Percentiles rank a stretch among this genome's conserved stretches.
phyloP scores from a whole-genome alignment of 2,329 filamentous ascomycete species.

The Pseudonectria foliicola region DNA sequence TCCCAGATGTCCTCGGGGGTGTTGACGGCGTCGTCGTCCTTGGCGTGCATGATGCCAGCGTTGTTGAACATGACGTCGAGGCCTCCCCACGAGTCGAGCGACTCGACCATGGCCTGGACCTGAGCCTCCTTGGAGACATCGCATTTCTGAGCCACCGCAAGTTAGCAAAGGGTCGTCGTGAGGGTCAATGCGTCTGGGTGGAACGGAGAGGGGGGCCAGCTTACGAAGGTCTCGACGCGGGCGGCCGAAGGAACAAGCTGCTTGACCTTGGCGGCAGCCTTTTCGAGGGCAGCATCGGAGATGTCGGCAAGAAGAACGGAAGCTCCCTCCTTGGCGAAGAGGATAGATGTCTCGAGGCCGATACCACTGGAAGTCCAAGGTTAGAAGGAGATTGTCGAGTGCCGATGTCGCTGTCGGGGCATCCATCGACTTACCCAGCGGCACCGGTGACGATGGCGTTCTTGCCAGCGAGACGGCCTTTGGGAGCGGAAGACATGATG shows the following conservation, averaged over 20 bases:
- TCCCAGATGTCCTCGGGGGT: constrained; percentile 93
- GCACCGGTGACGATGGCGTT: constrained; percentile 74
- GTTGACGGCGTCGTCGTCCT: constrained; percentile 71
- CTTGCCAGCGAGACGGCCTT: constrained; percentile 51
- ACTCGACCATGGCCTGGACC: constrained; percentile 66
- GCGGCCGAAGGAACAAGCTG: constrained; percentile 57
- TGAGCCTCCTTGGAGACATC: constrained; percentile 84
- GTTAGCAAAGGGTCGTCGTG: not conserved
- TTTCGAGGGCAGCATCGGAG: constrained; percentile 68
- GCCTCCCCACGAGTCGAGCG: constrained; percentile 77
- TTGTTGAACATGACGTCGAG: constrained; percentile 96
- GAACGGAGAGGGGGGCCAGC: constrained; percentile 7
- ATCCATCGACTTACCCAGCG: constrained; percentile 59
- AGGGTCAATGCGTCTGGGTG: not conserved
- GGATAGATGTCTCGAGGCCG: constrained; percentile 83
- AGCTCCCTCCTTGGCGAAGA: constrained; percentile 84
- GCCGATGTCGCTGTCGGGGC: not conserved
- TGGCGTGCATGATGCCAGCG: constrained; percentile 90
- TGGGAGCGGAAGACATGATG: constrained; percentile 24
- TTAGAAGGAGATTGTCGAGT: not conserved
- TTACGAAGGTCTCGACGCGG: constrained; percentile 53
- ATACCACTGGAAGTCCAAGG: constrained; percentile 59
- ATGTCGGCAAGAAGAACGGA: constrained; percentile 82
- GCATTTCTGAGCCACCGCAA: constrained; percentile 28
- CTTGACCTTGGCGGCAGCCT: constrained; percentile 67